Evolutionary conservation across 2,329 filamentous ascomycete species (phyloP), one percentile per base, ranked within the genome.

Genomic region (Cyclaneusma minus): DNA sequence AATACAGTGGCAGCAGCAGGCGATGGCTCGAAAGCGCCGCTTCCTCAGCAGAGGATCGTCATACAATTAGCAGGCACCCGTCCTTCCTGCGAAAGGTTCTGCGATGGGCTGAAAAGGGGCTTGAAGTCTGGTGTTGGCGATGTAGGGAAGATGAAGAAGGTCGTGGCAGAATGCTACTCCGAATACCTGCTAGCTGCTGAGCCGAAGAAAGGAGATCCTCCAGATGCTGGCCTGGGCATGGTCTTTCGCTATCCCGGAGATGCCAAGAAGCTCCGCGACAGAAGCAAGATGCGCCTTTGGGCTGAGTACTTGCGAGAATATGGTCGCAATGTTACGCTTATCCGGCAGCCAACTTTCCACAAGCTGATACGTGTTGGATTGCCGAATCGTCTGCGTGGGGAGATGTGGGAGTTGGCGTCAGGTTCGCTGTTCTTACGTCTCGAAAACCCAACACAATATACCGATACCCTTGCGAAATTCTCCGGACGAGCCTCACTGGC

Each of bases 261-360:
- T 55, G 70, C 85, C 19, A 81, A 85, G 47, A 95, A 95, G 54
- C 64, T 95, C 32, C 69, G 89, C 39, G 89, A 98, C 50, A 68
- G 84, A 30, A 92, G 87, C 45, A 98, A 98, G 60, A 95, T 98
- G 79, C 68, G 89, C 23, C 56, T 98, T 21, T 98, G 89, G 89
- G 83, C 81, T 31, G 89, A 98, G 53, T 98, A 98, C 50, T 62
- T 98, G 33, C 68, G 82, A 49, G 89, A 95, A 48, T 95, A 95
- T 46, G 89, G 89, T 26, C 74, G 89, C 30, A 95, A 93, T 52
- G 69, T 79, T 28, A 95, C 85, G 1, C 57, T 98, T 27, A 77
- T 98, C 32, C 79, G 89, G 30, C 89, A 98, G 48, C 87, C 89
- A 3, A 95, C 89, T 14, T 95, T 95, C 43, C 89, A 95, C 56